Conservation (phyloP, 768 basidiomycete genomes). For the Tulasnella sp. region DNA sequence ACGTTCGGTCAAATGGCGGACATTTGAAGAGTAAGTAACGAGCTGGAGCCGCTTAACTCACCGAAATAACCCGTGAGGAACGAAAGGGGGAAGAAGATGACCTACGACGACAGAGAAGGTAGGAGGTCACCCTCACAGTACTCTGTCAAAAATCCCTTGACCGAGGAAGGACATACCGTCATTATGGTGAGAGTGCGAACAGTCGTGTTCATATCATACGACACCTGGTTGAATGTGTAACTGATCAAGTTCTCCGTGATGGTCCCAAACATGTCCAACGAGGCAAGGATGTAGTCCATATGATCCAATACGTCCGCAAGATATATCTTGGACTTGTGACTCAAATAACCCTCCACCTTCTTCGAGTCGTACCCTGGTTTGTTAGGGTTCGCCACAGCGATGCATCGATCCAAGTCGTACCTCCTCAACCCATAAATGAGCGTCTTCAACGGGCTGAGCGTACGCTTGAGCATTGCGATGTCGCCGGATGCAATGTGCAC, state of each 20-base stretch:
- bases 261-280: constrained; percentile 60
- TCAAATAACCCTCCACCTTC: constrained; percentile 50
- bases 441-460: constrained; percentile 60
- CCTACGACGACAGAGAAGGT: constrained; percentile 54
- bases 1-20: too few relatives aligned
- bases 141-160: constrained; percentile 26
- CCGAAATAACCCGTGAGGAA: constrained; percentile 61
- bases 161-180: neutral
- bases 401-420: constrained; percentile 57
- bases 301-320: constrained; percentile 69
- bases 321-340: constrained; percentile 56
- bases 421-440: constrained; percentile 55
- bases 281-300: constrained; percentile 56
- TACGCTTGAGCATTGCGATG: constrained; percentile 59
- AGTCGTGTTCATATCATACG: constrained; percentile 26
- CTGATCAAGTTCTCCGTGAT: constrained; percentile 61
- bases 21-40: neutral
- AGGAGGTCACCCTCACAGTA: constrained; percentile 36
- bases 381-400: constrained; percentile 42
- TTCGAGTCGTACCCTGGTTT: constrained; percentile 15
- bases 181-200: neutral
- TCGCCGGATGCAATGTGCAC: constrained; percentile 73
- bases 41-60: constrained; percentile 15
- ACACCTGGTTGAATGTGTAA: constrained; percentile 54
- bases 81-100: constrained; percentile 52